Conservation (phyloP, 176 grass and related monocot species). For the Puccinellia tenuiflora region DNA sequence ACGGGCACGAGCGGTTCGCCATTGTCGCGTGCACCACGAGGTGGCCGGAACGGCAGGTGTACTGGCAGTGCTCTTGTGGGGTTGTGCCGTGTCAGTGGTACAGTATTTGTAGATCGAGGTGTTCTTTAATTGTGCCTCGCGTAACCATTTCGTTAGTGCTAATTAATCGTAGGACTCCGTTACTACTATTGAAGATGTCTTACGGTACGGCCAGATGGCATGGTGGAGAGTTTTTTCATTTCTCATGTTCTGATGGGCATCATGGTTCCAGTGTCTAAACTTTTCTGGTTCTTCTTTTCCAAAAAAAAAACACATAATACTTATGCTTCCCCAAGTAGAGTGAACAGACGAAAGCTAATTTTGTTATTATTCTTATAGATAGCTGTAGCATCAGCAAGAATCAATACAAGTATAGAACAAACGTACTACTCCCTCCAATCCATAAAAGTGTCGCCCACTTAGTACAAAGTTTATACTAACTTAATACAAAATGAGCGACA, state of each 20-base stretch:
- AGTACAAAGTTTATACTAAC: too few relatives aligned
- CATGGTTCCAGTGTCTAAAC: neutral
- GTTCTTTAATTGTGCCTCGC: neutral
- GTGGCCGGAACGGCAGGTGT: neutral
- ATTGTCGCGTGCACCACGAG: neutral
- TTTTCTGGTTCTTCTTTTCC: too few relatives aligned
- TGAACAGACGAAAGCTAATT: too few relatives aligned
- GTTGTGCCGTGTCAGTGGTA: neutral
- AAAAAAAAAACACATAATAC: too few relatives aligned
- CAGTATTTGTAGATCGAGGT: neutral
- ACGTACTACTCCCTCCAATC: too few relatives aligned
- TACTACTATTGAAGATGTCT: neutral
- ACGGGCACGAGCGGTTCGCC: neutral
- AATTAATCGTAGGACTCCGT: neutral
- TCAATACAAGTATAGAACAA: too few relatives aligned
- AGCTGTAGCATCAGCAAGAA: too few relatives aligned
- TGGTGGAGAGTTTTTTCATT: neutral
- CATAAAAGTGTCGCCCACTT: too few relatives aligned
- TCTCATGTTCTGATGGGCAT: neutral
- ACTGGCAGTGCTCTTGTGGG: neutral
- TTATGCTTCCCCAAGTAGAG: too few relatives aligned
- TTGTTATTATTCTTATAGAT: too few relatives aligned
- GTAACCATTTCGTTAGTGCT: neutral
- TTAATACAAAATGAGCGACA: too few relatives aligned
- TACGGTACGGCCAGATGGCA: neutral